Evolutionary conservation across 2,329 filamentous ascomycete genomes (phyloP), one percentile per base, ranked within the genome.

Genomic region (Pseudogymnoascus sp.): DNA sequence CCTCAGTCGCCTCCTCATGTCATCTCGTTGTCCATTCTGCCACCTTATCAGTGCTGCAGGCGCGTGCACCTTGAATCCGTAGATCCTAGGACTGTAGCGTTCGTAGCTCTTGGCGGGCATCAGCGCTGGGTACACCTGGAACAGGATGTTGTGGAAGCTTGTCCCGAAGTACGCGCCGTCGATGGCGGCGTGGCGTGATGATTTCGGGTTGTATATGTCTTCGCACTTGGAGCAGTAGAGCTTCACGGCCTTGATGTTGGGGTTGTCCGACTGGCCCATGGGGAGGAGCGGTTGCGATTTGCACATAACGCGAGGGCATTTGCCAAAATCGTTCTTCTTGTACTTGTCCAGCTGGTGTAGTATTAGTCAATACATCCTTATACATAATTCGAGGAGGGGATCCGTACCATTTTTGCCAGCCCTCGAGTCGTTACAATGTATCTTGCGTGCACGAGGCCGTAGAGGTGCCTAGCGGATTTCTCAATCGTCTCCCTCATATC

Each of bases 151-250:
- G 80, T 96, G 92, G 79, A 99, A 99, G 2, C 90, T 95, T 55
- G 92, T 92, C 67, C 94, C 94, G 67, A 99, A 99, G 80, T 97
- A 99, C 65, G 94, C 94, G 64, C 94, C 94, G 72, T 99, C 94
- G 69, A 99, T 96, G 61, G 88, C 83, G 57, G 92, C 91, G 75
- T 99, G 94, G 26, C 94, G 90, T 18, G 90, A 92, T 3, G 94
- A 97, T 74, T 99, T 99, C 45, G 94, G 94, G 75, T 97, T 97
- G 81, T 99, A 99, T 62, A 95, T 88, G 73, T 99, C 94, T 79
- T 99, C 94, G 79, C 94, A 99, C 68, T 91, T 90, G 55, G 89
- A 86, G 75, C 94, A 99, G 82, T 96, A 99, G 59, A 99, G 88
- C 75, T 96, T 97, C 66, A 96, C 94, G 52, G 92, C 86, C 70